Conservation (phyloP, 1,284 basidiomycete species). For the Ceratobasidium sp. region DNA sequence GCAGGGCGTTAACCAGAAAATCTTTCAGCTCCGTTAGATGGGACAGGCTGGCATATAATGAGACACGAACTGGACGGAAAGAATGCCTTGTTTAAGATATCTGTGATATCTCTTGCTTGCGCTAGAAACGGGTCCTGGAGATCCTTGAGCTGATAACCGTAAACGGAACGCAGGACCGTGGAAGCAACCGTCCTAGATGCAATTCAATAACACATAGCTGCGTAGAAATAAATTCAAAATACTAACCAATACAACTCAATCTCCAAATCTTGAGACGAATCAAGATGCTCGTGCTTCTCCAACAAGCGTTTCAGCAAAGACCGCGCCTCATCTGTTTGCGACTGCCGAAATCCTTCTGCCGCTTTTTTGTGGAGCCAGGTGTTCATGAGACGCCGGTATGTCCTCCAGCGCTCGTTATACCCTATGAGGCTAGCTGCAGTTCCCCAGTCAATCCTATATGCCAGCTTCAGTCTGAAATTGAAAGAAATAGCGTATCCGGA, state of each 20-base stretch:
- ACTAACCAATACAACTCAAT: conserved; percentile 4
- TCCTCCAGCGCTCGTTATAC: conserved; percentile 20
- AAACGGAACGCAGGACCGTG: conserved; percentile 19
- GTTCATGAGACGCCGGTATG: conserved; percentile 31
- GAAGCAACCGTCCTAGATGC: background rate
- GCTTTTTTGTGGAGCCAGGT: conserved; percentile 37
- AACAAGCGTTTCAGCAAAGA: conserved; percentile 10
- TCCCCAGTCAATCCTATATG: conserved; percentile 30
- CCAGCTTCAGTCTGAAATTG: background rate
- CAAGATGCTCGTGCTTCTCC: background rate
- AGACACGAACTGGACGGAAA: conserved; percentile 17
- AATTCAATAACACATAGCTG: too few species aligned
- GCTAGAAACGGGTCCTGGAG: conserved; percentile 7
- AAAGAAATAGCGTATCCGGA: too few species aligned
- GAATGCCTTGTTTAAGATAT: background rate
- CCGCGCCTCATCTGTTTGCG: conserved; percentile 6
- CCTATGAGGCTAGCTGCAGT: background rate
- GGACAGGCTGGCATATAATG: background rate
- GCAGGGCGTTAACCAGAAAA: conserved; percentile 28
- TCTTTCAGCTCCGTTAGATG: background rate
- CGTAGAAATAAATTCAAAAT: too few species aligned
- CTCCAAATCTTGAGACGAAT: conserved; percentile 2
- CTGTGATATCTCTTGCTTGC: background rate
- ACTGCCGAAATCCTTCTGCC: background rate
- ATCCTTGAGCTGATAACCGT: conserved; percentile 28